Evolutionary conservation across 352 stramenopile genomes (phyloP), one percentile per base, ranked within the genome.

Genomic region (Bremia lactucae): DNA sequence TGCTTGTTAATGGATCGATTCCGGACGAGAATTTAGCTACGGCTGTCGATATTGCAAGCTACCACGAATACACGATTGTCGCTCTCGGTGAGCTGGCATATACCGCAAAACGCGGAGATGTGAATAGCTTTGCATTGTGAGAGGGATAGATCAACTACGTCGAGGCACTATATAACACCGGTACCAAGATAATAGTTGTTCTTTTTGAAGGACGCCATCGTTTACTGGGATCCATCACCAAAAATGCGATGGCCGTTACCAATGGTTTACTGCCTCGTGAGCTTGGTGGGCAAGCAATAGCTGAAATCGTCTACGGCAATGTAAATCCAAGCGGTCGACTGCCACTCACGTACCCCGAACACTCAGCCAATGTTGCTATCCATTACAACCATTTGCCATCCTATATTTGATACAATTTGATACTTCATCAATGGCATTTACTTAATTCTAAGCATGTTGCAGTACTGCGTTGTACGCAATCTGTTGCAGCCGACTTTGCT

Each of bases 71-170:
- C 59, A 82, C 77, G 0, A 59, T 94, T 25, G 62, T 83, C 5
- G 75, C 63, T 16, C 68, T 94, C 11, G 83, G 83, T 22, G 83
- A 95, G 51, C 36, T 24, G 1, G 46, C 70, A 2, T 95, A 93
- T 52, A 65, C 81, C 1, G 81, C 92, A 46, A 94, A 90, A 38
- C 68, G 64, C 8, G 83, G 83, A 6, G 83, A 95, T 42, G 81
- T 95, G 35, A 47, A 84, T 31, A 61, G 91, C 37, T 37, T 88
- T 2, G 58, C 53, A 0, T 62, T 94, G 6, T 65, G 79, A 0
- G 31, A 41, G 6, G 76, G 79, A 5, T 73, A 93, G 40, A 55
- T 84, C 18, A 64, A 72, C 42, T 94, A 90, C 42, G 62, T 94
- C n/a, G 65, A 67, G 13, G 55, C 68, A 16, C 58, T 94, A 11